Percentiles rank a stretch among this genome's conserved stretches.
phyloP scores from a whole-genome alignment of 495 filamentous ascomycete genomes.

The Cercophora sp. region DNA sequence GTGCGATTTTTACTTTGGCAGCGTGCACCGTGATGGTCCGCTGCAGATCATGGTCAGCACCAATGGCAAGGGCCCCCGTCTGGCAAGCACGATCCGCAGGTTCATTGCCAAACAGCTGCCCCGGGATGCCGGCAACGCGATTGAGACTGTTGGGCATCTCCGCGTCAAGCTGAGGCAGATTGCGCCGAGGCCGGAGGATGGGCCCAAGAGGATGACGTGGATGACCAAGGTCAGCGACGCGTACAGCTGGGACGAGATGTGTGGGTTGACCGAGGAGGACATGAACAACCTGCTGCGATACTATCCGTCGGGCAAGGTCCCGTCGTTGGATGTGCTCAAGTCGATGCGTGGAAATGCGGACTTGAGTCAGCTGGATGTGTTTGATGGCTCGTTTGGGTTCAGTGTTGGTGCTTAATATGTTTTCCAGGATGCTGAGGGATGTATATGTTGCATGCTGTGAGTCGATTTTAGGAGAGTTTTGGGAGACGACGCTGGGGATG shows the following conservation, averaged over 20 bases:
- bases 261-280: slow-evolving; percentile 75
- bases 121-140: slow-evolving; percentile 71
- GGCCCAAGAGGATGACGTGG: slow-evolving; percentile 90
- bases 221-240: slow-evolving; percentile 88
- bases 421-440: neutral
- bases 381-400: slow-evolving; percentile 58
- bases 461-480: slow-evolving; percentile 7
- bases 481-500: no score
- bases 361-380: slow-evolving; percentile 44
- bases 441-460: neutral
- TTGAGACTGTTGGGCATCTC: slow-evolving; percentile 75
- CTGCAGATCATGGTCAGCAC: slow-evolving; percentile 98
- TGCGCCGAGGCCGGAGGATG: slow-evolving; percentile 67
- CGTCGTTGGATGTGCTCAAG: slow-evolving; percentile 45
- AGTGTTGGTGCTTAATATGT: slow-evolving; percentile 46
- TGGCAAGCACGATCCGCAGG: slow-evolving; percentile 81
- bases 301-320: slow-evolving; percentile 55
- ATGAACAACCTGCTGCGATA: slow-evolving; percentile 72
- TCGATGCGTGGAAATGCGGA: slow-evolving; percentile 46
- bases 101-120: slow-evolving; percentile 78
- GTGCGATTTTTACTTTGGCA: slow-evolving; percentile 98
- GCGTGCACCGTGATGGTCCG: slow-evolving; percentile 89
- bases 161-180: slow-evolving; percentile 73
- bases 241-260: slow-evolving; percentile 82
- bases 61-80: slow-evolving; percentile 90